Evolutionary conservation across 176 grass and related monocot genomes (phyloP).

Genomic region (Thalia dealbata): DNA sequence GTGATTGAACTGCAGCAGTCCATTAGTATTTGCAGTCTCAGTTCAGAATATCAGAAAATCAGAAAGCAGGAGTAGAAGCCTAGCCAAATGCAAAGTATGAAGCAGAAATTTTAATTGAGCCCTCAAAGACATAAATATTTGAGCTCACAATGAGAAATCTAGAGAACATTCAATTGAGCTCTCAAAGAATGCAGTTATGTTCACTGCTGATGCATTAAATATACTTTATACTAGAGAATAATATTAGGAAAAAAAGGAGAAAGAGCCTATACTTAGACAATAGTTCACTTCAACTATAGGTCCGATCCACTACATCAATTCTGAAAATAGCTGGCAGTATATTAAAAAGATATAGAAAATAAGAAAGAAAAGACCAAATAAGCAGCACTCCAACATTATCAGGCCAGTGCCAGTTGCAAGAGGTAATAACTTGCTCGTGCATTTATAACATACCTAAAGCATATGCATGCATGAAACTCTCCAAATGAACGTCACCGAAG

Average conservation of each 20-base stretch:
- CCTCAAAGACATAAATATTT: no score
- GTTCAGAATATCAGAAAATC: neutral
- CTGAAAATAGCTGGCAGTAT: no score
- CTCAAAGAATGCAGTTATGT: neutral
- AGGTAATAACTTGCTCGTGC: neutral
- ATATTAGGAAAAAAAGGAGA: neutral
- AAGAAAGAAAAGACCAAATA: neutral
- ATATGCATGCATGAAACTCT: slow-evolving; percentile 60
- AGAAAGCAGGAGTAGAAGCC: neutral
- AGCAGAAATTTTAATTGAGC: no score
- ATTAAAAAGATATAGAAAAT: neutral
- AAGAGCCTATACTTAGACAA: no score
- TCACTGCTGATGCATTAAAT: neutral
- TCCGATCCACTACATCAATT: neutral
- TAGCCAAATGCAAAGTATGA: neutral
- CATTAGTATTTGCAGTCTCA: slow-evolving; percentile 24
- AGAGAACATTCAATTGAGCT: no score
- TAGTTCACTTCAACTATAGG: no score
- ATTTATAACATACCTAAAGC: slow-evolving; percentile 42
- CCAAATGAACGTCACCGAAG: slow-evolving; percentile 47
- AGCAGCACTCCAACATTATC: neutral
- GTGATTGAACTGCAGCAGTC: slow-evolving; percentile 56
- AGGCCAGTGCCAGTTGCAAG: neutral
- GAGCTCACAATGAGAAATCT: no score
- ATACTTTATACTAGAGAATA: neutral